A percentile compares a stretch with the other conserved stretches of the same genome.
Conservation (phyloP, 352 stramenopile genomes). For the Phytophthora hybrid region DNA sequence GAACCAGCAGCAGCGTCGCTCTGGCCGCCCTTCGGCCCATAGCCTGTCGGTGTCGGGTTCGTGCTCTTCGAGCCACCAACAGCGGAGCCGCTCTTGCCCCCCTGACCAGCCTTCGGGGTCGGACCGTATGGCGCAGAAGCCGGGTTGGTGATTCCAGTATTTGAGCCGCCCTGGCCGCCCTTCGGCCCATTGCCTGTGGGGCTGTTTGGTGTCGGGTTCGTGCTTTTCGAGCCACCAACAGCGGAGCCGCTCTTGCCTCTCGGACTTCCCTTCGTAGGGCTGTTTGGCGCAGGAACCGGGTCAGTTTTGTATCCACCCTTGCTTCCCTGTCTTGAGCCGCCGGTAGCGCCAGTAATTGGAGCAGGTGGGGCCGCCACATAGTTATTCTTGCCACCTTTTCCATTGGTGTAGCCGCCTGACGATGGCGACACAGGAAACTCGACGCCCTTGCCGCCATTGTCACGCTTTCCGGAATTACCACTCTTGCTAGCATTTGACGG, state of each 20-base stretch:
- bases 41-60: not conserved
- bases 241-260: constrained; percentile 7
- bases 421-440: constrained; percentile 13
- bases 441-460: constrained; percentile 19
- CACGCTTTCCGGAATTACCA: not conserved
- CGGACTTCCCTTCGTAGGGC: not conserved
- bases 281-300: not conserved
- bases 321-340: constrained; percentile 7
- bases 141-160: constrained; percentile 3
- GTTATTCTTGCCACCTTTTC: constrained; percentile 12
- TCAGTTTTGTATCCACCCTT: constrained; percentile 1
- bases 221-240: not conserved
- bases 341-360: constrained; percentile 13
- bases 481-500: constrained; percentile 2
- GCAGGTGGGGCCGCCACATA: constrained; percentile 1
- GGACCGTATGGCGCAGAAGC: not conserved
- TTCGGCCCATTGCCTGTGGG: constrained; percentile 1
- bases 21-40: constrained; percentile 1
- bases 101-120: constrained; percentile 3
- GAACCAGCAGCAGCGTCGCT: not conserved
- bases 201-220: not conserved
- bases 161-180: constrained; percentile 15
- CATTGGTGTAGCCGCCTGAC: constrained; percentile 9
- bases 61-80: not conserved
- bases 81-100: not conserved